Evolutionary conservation across 2,329 filamentous ascomycete species (phyloP), one percentile per base, ranked within the genome.

Genomic region (Claviceps citrina): DNA sequence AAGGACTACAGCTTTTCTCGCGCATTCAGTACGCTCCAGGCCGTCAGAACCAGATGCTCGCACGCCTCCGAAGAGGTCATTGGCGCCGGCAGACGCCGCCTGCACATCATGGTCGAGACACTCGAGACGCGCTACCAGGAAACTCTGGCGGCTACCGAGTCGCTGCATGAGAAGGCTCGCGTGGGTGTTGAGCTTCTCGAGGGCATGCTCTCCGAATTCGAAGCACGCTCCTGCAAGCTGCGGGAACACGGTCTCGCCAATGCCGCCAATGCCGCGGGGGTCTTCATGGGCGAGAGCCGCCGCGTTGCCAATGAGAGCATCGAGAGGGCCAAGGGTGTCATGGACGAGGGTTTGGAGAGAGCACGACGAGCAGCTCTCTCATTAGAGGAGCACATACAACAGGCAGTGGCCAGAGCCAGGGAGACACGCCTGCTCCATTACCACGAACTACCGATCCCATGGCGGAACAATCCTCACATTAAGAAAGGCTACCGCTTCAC

Each of bases 381-480:
- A 7, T 66, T 98, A 20, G 84, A 93, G 51, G 81, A 91, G 47
- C 84, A 83, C 47, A 80, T 98, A 31, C 81, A 89, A 50, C 71
- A 73, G 40, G 89, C 91, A 10, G 76, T 94, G 41, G 52, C 66
- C 16, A 70, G 78, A 42, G 86, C 87, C 22, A 73, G 81, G 49
- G 79, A 93, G 54, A 73, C 84, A 37, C 84, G 87, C 36, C 70
- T 95, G 12, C 81, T 98, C 49, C 72, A 73, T 45, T 98, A 96
- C 62, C 78, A 93, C 35, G 86, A 95, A 53, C 70, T 98, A 5
- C 91, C 91, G 1, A 68, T 81, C 28, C 91, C 91, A 0, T 98
- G 91, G 91, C 75, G 83, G 44, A 81, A 93, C 54, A 98, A 98
- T 61, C 86, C 87, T 2, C 85, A 98, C 61, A 96, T 98, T 55